Base-by-base conservation (phyloP, 805 yeast genomes). In the Cyberlindnera suaveolens region DNA sequence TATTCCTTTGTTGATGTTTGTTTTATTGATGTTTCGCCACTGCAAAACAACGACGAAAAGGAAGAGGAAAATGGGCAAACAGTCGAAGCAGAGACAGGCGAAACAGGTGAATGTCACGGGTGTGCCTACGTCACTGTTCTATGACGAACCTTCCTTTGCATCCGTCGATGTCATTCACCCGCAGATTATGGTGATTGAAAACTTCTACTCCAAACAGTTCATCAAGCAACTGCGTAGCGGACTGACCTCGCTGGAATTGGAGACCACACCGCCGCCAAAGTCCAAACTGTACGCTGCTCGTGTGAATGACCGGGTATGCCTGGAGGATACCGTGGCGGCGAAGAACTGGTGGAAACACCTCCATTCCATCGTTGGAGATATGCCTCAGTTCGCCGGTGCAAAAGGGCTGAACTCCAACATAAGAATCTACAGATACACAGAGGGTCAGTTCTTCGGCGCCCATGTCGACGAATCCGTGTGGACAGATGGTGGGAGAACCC, bases 401-500 rank as follows among this genome's bases (percentile, higher is more conserved):
- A 56, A 57, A 23, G 79, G 80, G 0, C 64, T 79, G 36, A 78
- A 78, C 45, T 76, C 81, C 1, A 77, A 78, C 42, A 54, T 80
- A 13, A 54, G 86, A 32, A 58, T 78, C 5, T 80, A 80, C 54
- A 51, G 84, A 38, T 80, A 80, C 53, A 51, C 55, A 3, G 64
- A 67, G 47, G 83, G 83, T 0, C 84, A 80, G 46, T 76, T 70
- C 53, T 80, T 80, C 50, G 80, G 75, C 4, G 66, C 71, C 47
- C 85, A 80, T 52, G 78, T 77, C 51, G 86, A 80, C 50, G 85
- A 79, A 39, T 65, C 76, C 7, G 81, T 76, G 5, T 45, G 47
- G 3, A 58, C 61, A 10, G 55, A 59, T 15, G 51, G 46, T 23
- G 78, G 79, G 0, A 50, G 39, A 11, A 78, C 85, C 0, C 68